phyloP scores from a whole-genome alignment of 345 rosid species.

The Linum trigynum region DNA sequence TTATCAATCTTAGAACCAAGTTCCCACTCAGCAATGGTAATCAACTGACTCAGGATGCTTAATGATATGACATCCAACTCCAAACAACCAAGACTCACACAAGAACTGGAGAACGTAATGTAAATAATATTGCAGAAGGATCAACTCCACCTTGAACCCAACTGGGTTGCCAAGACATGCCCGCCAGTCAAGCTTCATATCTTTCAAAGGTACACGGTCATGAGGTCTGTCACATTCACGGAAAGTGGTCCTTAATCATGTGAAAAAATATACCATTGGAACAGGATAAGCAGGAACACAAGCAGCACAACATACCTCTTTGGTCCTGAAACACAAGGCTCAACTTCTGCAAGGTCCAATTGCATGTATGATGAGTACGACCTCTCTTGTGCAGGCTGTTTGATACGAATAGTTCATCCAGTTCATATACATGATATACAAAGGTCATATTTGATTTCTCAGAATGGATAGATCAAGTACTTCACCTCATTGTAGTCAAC shows the following conservation, averaged over 20 bases:
- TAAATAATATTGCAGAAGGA: background rate
- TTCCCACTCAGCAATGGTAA: background rate
- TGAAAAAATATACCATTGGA: background rate
- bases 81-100: background rate
- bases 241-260: background rate
- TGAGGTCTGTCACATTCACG: background rate
- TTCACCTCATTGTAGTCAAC: constrained; percentile 4
- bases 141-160: background rate
- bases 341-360: constrained; percentile 6
- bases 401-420: background rate
- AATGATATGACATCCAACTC: background rate
- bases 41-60: background rate
- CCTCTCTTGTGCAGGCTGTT: constrained; percentile 3
- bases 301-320: background rate
- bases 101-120: background rate
- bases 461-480: background rate
- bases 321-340: constrained; percentile 7
- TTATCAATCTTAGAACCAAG: background rate
- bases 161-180: background rate
- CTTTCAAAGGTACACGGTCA: constrained; percentile 3
- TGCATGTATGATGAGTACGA: constrained; percentile 2
- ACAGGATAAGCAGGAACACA: background rate
- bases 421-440: background rate
- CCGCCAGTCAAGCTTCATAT: constrained; percentile 2
- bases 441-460: background rate